Base-by-base conservation (phyloP, 108 stramenopile species). In the Discostella pseudostelligera region DNA sequence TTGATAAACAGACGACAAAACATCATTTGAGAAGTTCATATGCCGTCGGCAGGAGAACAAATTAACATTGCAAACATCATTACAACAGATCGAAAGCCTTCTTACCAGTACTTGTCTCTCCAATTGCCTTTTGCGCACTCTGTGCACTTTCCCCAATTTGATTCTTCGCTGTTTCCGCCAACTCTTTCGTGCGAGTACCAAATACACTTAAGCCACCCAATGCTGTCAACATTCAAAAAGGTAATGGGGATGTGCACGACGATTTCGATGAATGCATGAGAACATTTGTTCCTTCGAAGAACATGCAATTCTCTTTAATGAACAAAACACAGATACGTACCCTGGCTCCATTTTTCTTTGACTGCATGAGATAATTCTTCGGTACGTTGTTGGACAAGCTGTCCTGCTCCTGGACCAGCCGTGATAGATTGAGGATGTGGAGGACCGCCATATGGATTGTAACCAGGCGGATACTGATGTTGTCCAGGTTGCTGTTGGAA, bases 91-190 rank as follows among this genome's bases (percentile, higher is more conserved):
- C n/a, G n/a, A n/a, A n/a, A n/a, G n/a, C n/a, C n/a, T n/a, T n/a
- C 78, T 69, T 59, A 78, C 78, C 78, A 3, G 68, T 58, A 48
- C 78, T 62, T 17, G 72, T 74, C 56, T 74, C 72, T 44, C 78
- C 78, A 51, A 78, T 78, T 8, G 59, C 67, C 47, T 62, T 74
- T 14, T 58, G 67, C 1, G 78, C 78, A 64, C 22, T 70, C 48
- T 47, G 69, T 4, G 78, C 78, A 69, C 67, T 69, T 26, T 69
- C 62, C 39, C 66, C 78, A 36, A 78, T 62, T 50, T 78, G 72
- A 68, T 61, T 69, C 51, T 54, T 74, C 9, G 78, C 72, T 42
- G 11, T 70, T 61, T 49, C 78, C n/a, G 73, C 78, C 47, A 78
- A 56, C 32, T 60, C 78, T 46, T 78, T 78, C 7, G 78, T 78